A percentile compares a stretch with the other conserved stretches of the same genome.
phyloP scores from a whole-genome alignment of 768 basidiomycete species.

The Rhodocollybia butyracea region DNA sequence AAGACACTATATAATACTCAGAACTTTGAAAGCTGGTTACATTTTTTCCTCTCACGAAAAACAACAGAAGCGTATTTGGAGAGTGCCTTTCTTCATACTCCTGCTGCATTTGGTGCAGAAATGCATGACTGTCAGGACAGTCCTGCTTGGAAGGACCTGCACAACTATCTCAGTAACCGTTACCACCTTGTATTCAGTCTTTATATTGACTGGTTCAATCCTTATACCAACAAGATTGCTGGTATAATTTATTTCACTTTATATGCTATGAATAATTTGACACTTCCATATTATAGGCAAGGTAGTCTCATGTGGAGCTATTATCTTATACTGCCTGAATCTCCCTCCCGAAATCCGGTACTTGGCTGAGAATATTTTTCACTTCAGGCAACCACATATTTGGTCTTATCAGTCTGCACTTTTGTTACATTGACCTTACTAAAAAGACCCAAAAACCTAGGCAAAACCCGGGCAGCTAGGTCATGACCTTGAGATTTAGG shows the following conservation, averaged over 20 bases:
- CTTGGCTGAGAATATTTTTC: slow-evolving; percentile 28
- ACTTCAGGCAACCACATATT: too few relatives aligned
- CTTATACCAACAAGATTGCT: slow-evolving; percentile 24
- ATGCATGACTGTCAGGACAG: slow-evolving; percentile 24
- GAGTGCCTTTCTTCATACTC: slow-evolving; percentile 13
- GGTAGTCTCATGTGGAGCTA: slow-evolving; percentile 22
- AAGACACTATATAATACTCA: slow-evolving; percentile 20
- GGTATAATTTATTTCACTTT: slow-evolving; percentile 13
- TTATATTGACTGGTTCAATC: slow-evolving; percentile 4
- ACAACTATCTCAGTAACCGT: slow-evolving; percentile 10
- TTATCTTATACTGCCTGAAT: slow-evolving; percentile 30
- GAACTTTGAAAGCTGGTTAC: slow-evolving; percentile 24
- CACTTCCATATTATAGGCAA: slow-evolving; percentile 9
- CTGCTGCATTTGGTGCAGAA: not conserved
- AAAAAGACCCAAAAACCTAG: too few relatives aligned
- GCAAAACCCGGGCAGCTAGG: too few relatives aligned
- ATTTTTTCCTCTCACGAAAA: slow-evolving; percentile 22
- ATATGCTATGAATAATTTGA: not conserved
- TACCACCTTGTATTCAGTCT: slow-evolving; percentile 2
- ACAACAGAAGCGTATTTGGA: slow-evolving; percentile 16
- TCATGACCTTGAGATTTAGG: too few relatives aligned
- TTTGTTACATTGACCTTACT: too few relatives aligned
- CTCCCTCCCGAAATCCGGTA: slow-evolving; percentile 25
- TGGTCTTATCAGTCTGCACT: too few relatives aligned
- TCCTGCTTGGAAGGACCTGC: slow-evolving; percentile 21